Conservation (phyloP, 169 alveolate genomes). For the Perkinsus chesapeaki region DNA sequence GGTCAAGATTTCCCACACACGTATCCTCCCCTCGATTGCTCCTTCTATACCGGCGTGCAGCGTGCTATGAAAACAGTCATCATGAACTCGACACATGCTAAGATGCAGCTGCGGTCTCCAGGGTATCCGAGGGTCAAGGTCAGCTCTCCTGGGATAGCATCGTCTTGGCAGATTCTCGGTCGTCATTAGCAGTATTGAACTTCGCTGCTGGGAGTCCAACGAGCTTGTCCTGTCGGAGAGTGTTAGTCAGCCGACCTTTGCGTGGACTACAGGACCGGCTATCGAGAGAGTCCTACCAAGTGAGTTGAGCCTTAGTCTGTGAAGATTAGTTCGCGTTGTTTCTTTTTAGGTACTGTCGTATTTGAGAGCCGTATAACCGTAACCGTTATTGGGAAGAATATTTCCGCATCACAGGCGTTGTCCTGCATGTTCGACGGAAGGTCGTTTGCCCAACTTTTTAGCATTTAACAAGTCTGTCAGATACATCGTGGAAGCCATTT, state of each 20-base stretch:
- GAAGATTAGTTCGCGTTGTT: background rate
- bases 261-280: background rate
- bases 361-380: background rate
- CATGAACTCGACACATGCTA: background rate
- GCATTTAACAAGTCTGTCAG: background rate
- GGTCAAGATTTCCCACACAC: background rate
- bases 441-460: background rate
- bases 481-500: background rate
- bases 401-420: background rate
- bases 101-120: background rate
- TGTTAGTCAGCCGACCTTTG: background rate
- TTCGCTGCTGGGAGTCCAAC: background rate
- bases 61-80: background rate
- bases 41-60: background rate
- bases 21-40: background rate
- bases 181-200: background rate
- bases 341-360: background rate
- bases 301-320: background rate
- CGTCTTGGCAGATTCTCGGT: background rate
- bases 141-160: background rate
- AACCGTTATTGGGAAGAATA: background rate
- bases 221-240: background rate
- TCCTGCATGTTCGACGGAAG: background rate
- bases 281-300: background rate
- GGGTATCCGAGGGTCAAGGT: background rate